Conservation (phyloP, 1,139 yeast genomes). For the Meyerozyma athensensis region DNA sequence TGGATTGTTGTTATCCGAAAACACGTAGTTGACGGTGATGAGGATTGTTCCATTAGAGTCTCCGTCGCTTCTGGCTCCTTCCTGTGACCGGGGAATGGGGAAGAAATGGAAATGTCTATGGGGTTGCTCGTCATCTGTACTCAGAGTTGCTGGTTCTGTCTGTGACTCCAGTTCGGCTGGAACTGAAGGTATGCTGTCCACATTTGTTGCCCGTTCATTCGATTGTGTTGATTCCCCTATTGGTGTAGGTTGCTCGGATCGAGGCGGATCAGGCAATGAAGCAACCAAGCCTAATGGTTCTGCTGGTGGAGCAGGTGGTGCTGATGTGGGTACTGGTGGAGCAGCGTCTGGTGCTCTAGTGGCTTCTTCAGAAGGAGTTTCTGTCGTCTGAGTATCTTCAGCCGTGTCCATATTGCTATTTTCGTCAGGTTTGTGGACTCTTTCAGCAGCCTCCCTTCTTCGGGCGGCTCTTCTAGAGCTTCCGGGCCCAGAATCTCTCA, state of each 20-base stretch:
- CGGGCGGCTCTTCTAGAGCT: neutral
- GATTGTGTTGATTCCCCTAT: no score
- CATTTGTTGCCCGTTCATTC: neutral
- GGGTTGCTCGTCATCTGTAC: neutral
- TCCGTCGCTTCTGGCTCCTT: neutral
- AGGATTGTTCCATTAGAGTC: conserved; percentile 24
- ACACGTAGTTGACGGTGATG: conserved; percentile 43
- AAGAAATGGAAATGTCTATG: neutral
- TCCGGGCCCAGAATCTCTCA: neutral
- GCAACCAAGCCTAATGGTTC: no score
- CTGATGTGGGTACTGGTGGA: neutral
- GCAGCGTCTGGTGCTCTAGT: neutral
- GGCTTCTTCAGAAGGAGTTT: neutral
- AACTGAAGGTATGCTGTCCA: neutral
- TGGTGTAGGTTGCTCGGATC: no score
- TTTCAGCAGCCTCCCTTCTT: neutral
- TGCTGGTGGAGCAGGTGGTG: neutral
- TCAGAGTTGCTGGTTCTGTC: neutral
- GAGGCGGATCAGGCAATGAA: no score
- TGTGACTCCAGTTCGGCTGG: neutral
- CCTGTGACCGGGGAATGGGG: neutral
- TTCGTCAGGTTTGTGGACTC: neutral
- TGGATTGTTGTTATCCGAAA: conserved; percentile 41
- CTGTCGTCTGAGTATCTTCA: no score
- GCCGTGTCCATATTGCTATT: no score